Conservation (phyloP, 176 grass and related monocot species). For the Poa annua region DNA sequence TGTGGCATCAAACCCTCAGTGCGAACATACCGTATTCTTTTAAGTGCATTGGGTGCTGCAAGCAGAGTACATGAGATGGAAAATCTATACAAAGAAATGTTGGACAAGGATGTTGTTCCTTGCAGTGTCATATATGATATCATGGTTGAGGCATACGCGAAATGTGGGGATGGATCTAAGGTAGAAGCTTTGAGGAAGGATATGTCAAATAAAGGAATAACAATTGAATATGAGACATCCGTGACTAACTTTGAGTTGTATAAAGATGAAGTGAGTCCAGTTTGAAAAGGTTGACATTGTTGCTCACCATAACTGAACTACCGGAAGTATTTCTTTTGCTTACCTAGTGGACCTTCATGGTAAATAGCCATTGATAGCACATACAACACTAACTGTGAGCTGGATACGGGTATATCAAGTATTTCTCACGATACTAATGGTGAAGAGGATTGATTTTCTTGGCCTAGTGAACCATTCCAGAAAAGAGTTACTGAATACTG, state of each 20-base stretch:
- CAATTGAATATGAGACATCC: constrained; percentile 24
- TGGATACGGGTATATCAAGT: constrained; percentile 5
- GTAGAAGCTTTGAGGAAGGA: constrained; percentile 49
- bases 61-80: constrained; percentile 57
- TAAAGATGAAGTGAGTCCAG: constrained; percentile 17
- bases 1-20: constrained; percentile 50
- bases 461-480: neutral
- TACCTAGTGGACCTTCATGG: neutral
- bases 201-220: constrained; percentile 51
- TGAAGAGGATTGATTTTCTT: neutral
- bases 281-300: constrained; percentile 9
- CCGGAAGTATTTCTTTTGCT: neutral
- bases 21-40: constrained; percentile 51
- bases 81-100: constrained; percentile 54
- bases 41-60: constrained; percentile 47
- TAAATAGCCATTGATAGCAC: constrained; percentile 25
- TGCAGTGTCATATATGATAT: constrained; percentile 48
- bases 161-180: constrained; percentile 54
- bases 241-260: neutral
- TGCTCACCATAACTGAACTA: neutral
- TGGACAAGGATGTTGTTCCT: constrained; percentile 57
- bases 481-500: neutral
- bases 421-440: neutral
- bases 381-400: constrained; percentile 11
- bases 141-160: constrained; percentile 47